These are phyloP conservation scores for Eremomyces bilateralis DNA, from an alignment of 495 filamentous ascomycete species.

Conservation along the genomic window DNA sequence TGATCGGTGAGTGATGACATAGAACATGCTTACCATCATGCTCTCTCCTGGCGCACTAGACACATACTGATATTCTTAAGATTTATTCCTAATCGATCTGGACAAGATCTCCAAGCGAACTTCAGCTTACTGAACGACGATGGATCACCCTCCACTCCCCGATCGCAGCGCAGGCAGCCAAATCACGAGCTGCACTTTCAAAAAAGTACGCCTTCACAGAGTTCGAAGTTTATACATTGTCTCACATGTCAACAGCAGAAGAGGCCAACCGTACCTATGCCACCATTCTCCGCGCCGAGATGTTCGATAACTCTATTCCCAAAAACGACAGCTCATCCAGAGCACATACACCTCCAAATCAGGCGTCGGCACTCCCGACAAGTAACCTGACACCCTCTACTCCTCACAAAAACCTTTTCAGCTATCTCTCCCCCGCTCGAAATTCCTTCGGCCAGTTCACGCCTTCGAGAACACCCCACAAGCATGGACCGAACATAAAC, in stretches of 20 bases:
- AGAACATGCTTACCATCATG: no score
- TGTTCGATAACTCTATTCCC: constrained; percentile 77
- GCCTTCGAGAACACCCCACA: constrained; percentile 69
- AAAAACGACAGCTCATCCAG: constrained; percentile 52
- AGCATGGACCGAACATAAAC: constrained; percentile 68
- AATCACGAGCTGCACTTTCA: constrained; percentile 88
- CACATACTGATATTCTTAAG: constrained; percentile 22
- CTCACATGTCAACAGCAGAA: constrained; percentile 36
- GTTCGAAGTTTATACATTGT: not conserved
- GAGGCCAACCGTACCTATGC: constrained; percentile 87
- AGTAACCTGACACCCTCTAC: constrained; percentile 70
- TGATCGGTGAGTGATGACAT: constrained; percentile 53
- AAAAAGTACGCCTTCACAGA: constrained; percentile 39
- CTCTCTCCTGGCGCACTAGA: not conserved
- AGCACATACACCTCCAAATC: constrained; percentile 61
- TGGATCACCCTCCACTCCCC: constrained; percentile 75
- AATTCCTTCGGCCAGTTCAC: constrained; percentile 54
- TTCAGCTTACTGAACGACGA: constrained; percentile 81
- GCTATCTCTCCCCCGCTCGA: constrained; percentile 26
- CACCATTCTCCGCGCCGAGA: constrained; percentile 65
- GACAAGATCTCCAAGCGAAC: constrained; percentile 79
- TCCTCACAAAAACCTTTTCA: constrained; percentile 92
- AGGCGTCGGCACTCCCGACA: constrained; percentile 31
- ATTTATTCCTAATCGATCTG: constrained; percentile 88
- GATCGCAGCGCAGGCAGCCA: constrained; percentile 59